phyloP scores from a whole-genome alignment of 139 green algal species.

The Nannochloris sp. region DNA sequence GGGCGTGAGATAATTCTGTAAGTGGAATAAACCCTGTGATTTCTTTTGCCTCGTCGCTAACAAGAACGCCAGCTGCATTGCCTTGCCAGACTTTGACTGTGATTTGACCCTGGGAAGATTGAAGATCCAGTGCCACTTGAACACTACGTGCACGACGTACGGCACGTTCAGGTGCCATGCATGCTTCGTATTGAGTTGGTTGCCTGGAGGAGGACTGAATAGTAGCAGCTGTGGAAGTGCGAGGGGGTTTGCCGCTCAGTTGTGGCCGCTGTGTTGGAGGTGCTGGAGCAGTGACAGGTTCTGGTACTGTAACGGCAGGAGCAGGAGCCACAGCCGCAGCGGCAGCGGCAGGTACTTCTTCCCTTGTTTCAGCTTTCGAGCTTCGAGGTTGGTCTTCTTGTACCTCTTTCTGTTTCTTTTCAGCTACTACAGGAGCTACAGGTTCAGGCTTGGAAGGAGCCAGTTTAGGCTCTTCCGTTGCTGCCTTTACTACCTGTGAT shows the following conservation, averaged over 20 bases:
- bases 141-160: no score
- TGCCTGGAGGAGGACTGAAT: no score
- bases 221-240: no score
- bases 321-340: neutral
- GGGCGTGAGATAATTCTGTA: neutral
- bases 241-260: no score
- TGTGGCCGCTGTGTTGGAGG: no score
- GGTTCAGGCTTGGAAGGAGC: neutral
- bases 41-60: neutral
- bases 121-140: neutral
- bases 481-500: neutral
- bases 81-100: constrained; percentile 13
- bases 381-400: no score
- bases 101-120: no score
- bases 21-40: constrained; percentile 22
- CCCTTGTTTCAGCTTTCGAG: no score
- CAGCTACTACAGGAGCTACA: neutral
- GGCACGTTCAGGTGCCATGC: no score
- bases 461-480: neutral
- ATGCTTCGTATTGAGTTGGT: no score
- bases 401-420: neutral
- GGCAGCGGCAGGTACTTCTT: neutral
- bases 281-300: neutral
- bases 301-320: neutral
- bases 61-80: constrained; percentile 19